Evolutionary conservation across 1,139 yeast genomes (phyloP).

Genomic region (Saccharomyces hybrid): DNA sequence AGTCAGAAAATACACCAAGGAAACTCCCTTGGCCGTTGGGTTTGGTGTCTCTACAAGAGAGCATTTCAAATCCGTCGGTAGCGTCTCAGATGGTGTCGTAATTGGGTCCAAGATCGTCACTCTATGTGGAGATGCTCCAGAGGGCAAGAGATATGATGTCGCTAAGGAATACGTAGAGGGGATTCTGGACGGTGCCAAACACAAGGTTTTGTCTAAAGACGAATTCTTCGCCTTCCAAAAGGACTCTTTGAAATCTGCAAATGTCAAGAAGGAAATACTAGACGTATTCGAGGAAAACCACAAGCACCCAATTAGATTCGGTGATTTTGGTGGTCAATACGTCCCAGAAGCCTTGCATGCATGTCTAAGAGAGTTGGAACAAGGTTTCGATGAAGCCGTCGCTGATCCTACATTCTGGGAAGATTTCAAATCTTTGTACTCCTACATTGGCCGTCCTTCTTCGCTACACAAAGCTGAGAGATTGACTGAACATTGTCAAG

Average conservation of each 20-base stretch:
- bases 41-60: constrained; percentile 94
- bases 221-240: constrained; percentile 21
- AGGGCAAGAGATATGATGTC: constrained; percentile 49
- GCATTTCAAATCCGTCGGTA: constrained; percentile 74
- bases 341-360: constrained; percentile 95
- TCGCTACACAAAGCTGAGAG: constrained; percentile 86
- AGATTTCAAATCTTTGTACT: constrained; percentile 74
- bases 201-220: constrained; percentile 24
- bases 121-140: constrained; percentile 54
- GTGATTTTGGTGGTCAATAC: constrained; percentile 96
- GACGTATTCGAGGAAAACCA: constrained; percentile 46
- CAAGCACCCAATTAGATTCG: constrained; percentile 68
- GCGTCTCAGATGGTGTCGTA: constrained; percentile 85
- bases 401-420: constrained; percentile 91
- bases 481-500: constrained; percentile 82
- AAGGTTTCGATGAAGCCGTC: constrained; percentile 76
- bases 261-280: constrained; percentile 20
- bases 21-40: constrained; percentile 89
- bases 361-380: constrained; percentile 81
- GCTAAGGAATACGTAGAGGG: constrained; percentile 63
- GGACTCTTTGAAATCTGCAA: constrained; percentile 28
- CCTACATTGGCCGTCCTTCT: constrained; percentile 94
- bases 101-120: constrained; percentile 84
- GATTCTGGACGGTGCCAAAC: constrained; percentile 58
- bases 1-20: constrained; percentile 66